Evolutionary conservation across 2,329 filamentous ascomycete species (phyloP).

Genomic region (Colletotrichum cordylinicola): DNA sequence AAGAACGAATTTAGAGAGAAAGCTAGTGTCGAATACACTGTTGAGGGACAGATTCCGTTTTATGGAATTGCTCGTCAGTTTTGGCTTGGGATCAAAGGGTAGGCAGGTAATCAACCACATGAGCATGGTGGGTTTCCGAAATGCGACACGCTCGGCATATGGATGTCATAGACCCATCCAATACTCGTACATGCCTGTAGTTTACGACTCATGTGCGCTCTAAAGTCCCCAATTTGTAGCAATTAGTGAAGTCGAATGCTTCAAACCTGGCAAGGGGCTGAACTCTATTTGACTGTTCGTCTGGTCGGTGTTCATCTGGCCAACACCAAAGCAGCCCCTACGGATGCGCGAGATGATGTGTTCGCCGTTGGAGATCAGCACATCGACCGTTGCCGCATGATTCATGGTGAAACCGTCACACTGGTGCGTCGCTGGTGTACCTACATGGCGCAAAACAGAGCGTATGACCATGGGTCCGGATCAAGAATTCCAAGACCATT

Average conservation of each 20-base stretch:
- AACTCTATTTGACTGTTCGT: background rate
- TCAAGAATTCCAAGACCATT: background rate
- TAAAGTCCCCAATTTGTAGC: background rate
- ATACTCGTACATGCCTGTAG: background rate
- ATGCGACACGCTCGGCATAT: background rate
- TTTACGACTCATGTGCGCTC: background rate
- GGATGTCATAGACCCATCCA: background rate
- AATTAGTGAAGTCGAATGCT: fast-evolving
- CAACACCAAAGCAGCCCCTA: background rate
- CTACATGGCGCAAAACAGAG: background rate
- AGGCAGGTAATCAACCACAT: background rate
- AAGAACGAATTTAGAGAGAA: background rate
- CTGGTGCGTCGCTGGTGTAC: background rate
- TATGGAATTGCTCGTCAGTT: background rate
- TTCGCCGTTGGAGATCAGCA: background rate
- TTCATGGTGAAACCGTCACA: background rate
- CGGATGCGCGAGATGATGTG: background rate
- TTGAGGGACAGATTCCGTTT: background rate
- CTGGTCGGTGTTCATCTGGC: background rate
- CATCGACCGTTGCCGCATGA: background rate
- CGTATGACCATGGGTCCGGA: background rate
- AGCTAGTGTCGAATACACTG: background rate
- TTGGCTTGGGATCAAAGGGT: background rate
- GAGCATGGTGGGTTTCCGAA: background rate
- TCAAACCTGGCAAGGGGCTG: background rate